These are phyloP conservation scores for Globisporangium radiosum DNA, from an alignment of 352 stramenopile species.

Conservation along the genomic window DNA sequence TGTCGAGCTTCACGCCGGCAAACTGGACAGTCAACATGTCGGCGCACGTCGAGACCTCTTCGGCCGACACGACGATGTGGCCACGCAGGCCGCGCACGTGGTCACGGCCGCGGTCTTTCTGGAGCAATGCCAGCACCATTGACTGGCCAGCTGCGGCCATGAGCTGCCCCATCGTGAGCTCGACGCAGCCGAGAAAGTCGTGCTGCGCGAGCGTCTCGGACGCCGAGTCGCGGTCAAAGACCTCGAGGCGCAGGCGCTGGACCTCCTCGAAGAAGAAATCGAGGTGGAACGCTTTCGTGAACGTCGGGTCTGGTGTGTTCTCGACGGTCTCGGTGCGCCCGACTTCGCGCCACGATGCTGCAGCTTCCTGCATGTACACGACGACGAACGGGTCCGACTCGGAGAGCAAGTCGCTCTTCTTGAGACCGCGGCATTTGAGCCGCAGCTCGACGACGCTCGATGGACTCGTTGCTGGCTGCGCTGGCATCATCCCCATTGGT, in stretches of 20 bases:
- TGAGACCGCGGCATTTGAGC: slow-evolving; percentile 61
- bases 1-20: slow-evolving; percentile 56
- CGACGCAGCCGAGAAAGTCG: slow-evolving; percentile 70
- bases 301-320: slow-evolving; percentile 62
- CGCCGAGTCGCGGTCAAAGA: slow-evolving; percentile 70
- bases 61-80: slow-evolving; percentile 58
- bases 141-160: slow-evolving; percentile 61
- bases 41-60: slow-evolving; percentile 59
- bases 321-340: slow-evolving; percentile 71
- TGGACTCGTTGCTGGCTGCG: slow-evolving; percentile 9
- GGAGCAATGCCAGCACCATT: slow-evolving; percentile 46
- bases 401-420: slow-evolving; percentile 64
- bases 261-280: slow-evolving; percentile 83
- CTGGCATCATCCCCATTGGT: slow-evolving; percentile 2
- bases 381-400: slow-evolving; percentile 75
- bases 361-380: slow-evolving; percentile 56
- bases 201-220: slow-evolving; percentile 54
- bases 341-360: slow-evolving; percentile 51
- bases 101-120: slow-evolving; percentile 28
- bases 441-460: slow-evolving; percentile 65
- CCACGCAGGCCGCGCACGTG: slow-evolving; percentile 43
- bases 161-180: slow-evolving; percentile 73
- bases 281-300: slow-evolving; percentile 61
- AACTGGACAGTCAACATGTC: slow-evolving; percentile 64
- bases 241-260: slow-evolving; percentile 67